Evolutionary conservation across 768 basidiomycete genomes (phyloP).

Genomic region (Tulasnella sp.): DNA sequence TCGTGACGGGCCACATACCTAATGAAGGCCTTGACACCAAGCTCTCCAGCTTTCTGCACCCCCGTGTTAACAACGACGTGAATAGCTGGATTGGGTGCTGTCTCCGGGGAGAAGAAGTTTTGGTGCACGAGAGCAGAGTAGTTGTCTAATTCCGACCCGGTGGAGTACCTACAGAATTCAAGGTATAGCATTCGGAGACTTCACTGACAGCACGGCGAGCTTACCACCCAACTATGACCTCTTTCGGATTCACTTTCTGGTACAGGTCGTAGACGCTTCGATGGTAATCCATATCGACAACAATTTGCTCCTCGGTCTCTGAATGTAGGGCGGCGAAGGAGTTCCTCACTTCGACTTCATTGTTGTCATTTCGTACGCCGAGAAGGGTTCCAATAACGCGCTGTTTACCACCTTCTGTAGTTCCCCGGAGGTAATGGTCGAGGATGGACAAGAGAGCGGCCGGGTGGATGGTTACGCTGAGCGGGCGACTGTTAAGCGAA

Average conservation of each 20-base stretch:
- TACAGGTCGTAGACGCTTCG: slow-evolving; percentile 88
- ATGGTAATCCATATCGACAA: slow-evolving; percentile 96
- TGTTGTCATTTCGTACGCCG: slow-evolving; percentile 61
- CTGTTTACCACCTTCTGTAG: slow-evolving; percentile 56
- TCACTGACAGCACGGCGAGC: slow-evolving; percentile 33
- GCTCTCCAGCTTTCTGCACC: slow-evolving; percentile 52
- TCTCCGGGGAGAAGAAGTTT: slow-evolving; percentile 95
- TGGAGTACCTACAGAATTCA: slow-evolving; percentile 71
- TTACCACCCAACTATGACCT: slow-evolving; percentile 93
- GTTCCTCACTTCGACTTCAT: slow-evolving; percentile 69
- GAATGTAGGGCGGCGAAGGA: slow-evolving; percentile 91
- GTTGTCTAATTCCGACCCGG: slow-evolving; percentile 83
- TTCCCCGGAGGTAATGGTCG: slow-evolving; percentile 91
- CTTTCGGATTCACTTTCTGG: slow-evolving; percentile 76
- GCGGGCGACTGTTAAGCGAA: slow-evolving; percentile 52
- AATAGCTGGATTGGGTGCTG: slow-evolving; percentile 79
- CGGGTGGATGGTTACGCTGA: slow-evolving; percentile 80
- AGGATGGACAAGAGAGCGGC: slow-evolving; percentile 92
- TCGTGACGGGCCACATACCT: slow-evolving; percentile 47
- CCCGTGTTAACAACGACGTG: slow-evolving; percentile 90
- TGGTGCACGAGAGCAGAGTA: slow-evolving; percentile 90
- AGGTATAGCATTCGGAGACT: neutral
- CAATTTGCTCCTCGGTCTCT: slow-evolving; percentile 88
- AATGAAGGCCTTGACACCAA: slow-evolving; percentile 82
- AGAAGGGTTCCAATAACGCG: slow-evolving; percentile 95